Conservation (phyloP, 257 asterid genomes). For the Agastache rugosa region DNA sequence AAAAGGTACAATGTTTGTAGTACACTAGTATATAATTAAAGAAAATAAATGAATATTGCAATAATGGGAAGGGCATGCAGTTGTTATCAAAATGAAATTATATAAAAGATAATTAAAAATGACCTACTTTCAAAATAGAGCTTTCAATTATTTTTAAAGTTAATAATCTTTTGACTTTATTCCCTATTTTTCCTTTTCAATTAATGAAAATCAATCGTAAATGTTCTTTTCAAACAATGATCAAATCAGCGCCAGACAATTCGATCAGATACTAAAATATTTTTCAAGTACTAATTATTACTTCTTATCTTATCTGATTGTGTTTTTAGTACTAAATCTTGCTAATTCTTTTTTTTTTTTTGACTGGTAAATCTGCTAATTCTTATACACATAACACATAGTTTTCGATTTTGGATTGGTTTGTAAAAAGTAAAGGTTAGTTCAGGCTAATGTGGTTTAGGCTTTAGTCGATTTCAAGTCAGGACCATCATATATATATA, state of each 20-base stretch:
- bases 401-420: conserved; percentile 30
- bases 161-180: conserved; percentile 10
- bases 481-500: not conserved
- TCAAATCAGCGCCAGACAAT: not conserved
- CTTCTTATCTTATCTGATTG: not conserved
- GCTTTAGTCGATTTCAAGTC: conserved; percentile 28
- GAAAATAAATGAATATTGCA: too few species aligned
- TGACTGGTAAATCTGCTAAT: too few species aligned
- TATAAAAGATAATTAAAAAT: not conserved
- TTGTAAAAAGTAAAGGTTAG: conserved; percentile 14
- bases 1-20: too few species aligned
- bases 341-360: not conserved
- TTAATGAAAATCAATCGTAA: too few species aligned
- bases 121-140: too few species aligned
- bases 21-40: too few species aligned
- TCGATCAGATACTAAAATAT: not conserved
- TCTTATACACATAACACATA: not conserved
- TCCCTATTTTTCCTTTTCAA: not conserved
- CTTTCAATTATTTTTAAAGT: not conserved
- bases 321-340: not conserved
- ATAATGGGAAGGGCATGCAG: too few species aligned
- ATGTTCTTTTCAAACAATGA: not conserved
- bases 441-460: conserved; percentile 17
- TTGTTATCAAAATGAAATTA: not conserved
- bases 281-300: not conserved